These are phyloP conservation scores for Agroathelia rolfsii DNA, from an alignment of 1,284 basidiomycete species.

Conservation along the genomic window DNA sequence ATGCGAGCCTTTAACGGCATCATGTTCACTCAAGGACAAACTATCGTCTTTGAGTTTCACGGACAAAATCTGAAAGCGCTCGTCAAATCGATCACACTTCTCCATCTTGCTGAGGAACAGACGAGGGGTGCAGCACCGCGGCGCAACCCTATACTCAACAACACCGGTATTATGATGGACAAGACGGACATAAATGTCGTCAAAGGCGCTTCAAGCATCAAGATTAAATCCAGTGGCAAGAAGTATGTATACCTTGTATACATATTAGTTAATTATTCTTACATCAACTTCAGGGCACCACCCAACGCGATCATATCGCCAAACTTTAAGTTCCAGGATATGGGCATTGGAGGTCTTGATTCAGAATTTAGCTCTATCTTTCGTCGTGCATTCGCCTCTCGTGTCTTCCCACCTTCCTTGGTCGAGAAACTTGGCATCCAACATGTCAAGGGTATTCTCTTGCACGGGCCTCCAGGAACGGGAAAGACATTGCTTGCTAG, in stretches of 20 bases:
- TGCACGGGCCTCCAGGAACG: slow-evolving; percentile 95
- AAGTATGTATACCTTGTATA: slow-evolving; percentile 40
- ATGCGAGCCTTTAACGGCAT: slow-evolving; percentile 53
- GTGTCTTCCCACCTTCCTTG: slow-evolving; percentile 93
- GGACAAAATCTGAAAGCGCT: slow-evolving; percentile 75
- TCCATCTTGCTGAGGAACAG: slow-evolving; percentile 63
- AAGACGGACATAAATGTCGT: slow-evolving; percentile 86
- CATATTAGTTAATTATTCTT: too few relatives aligned
- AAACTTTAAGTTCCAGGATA: slow-evolving; percentile 99
- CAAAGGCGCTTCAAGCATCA: slow-evolving; percentile 76
- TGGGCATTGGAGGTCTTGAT: slow-evolving; percentile 99
- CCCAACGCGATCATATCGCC: slow-evolving; percentile 95
- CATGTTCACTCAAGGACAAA: slow-evolving; percentile 67
- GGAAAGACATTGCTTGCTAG: slow-evolving; percentile 98
- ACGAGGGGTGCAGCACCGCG: slow-evolving; percentile 26
- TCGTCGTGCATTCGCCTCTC: slow-evolving; percentile 95
- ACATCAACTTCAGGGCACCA: slow-evolving; percentile 76
- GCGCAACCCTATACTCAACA: slow-evolving; percentile 18
- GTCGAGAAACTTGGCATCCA: slow-evolving; percentile 98
- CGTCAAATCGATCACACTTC: slow-evolving; percentile 56
- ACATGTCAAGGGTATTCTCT: slow-evolving; percentile 96
- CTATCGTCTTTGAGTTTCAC: slow-evolving; percentile 85
- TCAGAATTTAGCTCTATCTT: slow-evolving; percentile 95
- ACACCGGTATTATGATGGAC: slow-evolving; percentile 78
- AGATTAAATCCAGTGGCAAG: slow-evolving; percentile 88